Base-by-base conservation (phyloP, 768 basidiomycete species). In the Boletus vinaceobasis region DNA sequence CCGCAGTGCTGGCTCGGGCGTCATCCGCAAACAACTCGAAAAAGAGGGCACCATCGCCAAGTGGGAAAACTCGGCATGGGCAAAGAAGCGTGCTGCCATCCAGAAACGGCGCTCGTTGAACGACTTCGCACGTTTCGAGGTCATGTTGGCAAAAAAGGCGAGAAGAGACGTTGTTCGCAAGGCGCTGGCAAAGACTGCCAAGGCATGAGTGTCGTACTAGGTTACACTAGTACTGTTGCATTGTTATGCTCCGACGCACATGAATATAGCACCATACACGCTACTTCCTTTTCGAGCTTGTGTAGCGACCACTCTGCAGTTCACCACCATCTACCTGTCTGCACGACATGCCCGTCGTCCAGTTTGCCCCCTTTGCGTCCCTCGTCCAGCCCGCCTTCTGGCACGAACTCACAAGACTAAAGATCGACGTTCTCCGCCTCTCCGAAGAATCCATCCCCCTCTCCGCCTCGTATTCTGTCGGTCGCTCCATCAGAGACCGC, bases 101-200 rank as follows among this genome's bases (percentile, higher is more conserved):
- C 79, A 87, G 75, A 83, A 81, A 73, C 82, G 94, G 68, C 80
- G 87, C 73, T 76, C 79, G 67, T 69, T 92, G 55, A 87, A 84
- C 74, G 96, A 99, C 77, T 98, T 98, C 73, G 90, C 85, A 57
- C 85, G 95, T 52, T 98, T 98, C 79, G 73, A 81, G 64, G 84
- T 95, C 57, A 85, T 91, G 84, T 67, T 97, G 64, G 82, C 83
- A 57, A 97, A 98, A 88, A 94, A 91, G 82, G 77, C 80, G 69
- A 79, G 93, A 70, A 77, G 90, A 61, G 93, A 95, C 67, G 71
- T 73, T 10, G 88, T 90, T 29, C 80, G 87, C 72, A 92, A 92
- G 76, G 65, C 76, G 10, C 56, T 93, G 53, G 75, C 75, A 57
- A 87, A 86, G 73, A 74, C 79, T 27, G 59, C 55, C 27, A 58